A percentile compares a stretch with the other conserved stretches of the same genome.
Conservation (phyloP, 192 early-diverging fungal genomes). For the Podila verticillata region DNA sequence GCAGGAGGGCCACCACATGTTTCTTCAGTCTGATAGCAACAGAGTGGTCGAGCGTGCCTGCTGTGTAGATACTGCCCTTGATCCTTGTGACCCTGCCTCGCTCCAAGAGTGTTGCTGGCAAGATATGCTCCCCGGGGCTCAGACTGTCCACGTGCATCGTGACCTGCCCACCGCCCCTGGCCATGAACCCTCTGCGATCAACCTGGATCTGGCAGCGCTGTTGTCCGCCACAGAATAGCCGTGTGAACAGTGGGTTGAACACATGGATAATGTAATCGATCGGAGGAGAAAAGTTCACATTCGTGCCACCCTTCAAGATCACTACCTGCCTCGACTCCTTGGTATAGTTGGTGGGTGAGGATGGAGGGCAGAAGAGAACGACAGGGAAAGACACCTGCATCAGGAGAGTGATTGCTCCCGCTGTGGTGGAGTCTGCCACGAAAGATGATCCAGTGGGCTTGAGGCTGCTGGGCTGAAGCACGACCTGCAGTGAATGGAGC, state of each 20-base stretch:
- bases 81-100: conserved; percentile 2
- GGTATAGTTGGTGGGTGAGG: not conserved
- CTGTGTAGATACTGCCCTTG: conserved; percentile 9
- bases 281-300: conserved; percentile 14
- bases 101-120: not conserved
- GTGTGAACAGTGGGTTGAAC: conserved; percentile 2
- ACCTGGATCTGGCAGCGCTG: not conserved
- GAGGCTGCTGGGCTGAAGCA: not conserved
- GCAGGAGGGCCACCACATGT: not conserved
- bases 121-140: not conserved
- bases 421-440: conserved; percentile 42
- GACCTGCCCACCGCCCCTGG: conserved; percentile 28
- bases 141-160: conserved; percentile 25
- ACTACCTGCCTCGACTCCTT: conserved; percentile 14
- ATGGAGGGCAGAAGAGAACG: conserved; percentile 37
- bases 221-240: not conserved
- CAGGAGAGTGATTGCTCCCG: conserved; percentile 46
- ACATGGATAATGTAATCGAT: conserved; percentile 29
- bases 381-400: conserved; percentile 50
- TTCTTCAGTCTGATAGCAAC: conserved; percentile 1
- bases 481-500: conserved; percentile 4
- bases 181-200: conserved; percentile 16
- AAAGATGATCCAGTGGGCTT: conserved; percentile 3
- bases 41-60: conserved; percentile 11
- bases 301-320: conserved; percentile 50